Conservation (phyloP, 2,329 filamentous ascomycete genomes). For the Coleophoma cylindrospora region DNA sequence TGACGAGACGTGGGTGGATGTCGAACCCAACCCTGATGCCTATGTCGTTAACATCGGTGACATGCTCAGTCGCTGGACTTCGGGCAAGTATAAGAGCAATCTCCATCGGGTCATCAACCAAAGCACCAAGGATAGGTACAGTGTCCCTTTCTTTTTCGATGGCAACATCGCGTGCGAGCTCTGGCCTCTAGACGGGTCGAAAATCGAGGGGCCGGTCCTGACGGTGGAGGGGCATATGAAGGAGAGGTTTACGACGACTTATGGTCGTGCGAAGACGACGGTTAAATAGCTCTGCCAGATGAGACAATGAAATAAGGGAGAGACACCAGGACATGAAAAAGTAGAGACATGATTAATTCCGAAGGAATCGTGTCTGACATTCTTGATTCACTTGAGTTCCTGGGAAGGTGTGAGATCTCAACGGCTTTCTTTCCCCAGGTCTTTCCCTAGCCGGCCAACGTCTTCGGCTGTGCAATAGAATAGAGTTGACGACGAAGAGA, state of each 20-base stretch:
- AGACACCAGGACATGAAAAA: background rate
- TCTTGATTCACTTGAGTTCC: too few relatives aligned
- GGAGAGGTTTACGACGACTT: constrained; percentile 19
- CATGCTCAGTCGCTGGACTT: constrained; percentile 42
- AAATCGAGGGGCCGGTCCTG: constrained; percentile 8
- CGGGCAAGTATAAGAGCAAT: constrained; percentile 43
- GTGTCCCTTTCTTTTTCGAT: constrained; percentile 49
- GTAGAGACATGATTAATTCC: background rate
- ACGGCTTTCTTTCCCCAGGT: too few relatives aligned
- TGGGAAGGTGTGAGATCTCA: too few relatives aligned
- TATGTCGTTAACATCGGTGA: constrained; percentile 47
- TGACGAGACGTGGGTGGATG: constrained; percentile 35
- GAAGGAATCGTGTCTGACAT: background rate
- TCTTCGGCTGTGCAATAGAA: too few relatives aligned
- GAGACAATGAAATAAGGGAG: background rate
- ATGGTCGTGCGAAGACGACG: constrained; percentile 14
- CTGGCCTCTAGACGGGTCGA: constrained; percentile 15
- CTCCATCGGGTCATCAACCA: constrained; percentile 50
- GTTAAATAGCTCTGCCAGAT: background rate
- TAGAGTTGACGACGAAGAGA: too few relatives aligned
- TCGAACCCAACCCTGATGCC: constrained; percentile 35
- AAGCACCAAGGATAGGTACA: constrained; percentile 42
- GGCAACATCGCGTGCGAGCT: constrained; percentile 41
- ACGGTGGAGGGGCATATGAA: constrained; percentile 23
- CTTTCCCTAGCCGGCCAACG: too few relatives aligned